Evolutionary conservation across 306 rosid genomes (phyloP).

Genomic region (Cicer judaicum): DNA sequence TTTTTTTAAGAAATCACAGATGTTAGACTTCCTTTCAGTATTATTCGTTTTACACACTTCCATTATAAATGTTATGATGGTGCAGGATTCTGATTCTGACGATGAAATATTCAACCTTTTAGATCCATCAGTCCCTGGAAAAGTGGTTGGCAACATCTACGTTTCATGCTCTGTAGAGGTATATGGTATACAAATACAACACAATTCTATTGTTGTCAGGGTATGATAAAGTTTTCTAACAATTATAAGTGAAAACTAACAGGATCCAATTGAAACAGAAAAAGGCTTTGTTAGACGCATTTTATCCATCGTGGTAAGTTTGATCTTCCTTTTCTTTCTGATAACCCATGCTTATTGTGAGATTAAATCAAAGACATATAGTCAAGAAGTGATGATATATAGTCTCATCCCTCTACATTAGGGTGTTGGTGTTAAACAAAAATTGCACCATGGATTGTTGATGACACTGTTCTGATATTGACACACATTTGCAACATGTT

Average conservation of each 20-base stretch:
- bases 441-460: constrained; percentile 12
- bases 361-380: constrained; percentile 34
- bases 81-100: constrained; percentile 72
- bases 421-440: constrained; percentile 25
- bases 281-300: constrained; percentile 87
- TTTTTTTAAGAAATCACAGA: background rate
- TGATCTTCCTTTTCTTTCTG: constrained; percentile 39
- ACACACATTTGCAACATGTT: constrained; percentile 34
- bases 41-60: constrained; percentile 36
- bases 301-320: constrained; percentile 90
- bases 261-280: constrained; percentile 93
- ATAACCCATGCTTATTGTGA: constrained; percentile 29
- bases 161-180: constrained; percentile 91
- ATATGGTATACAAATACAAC: constrained; percentile 31
- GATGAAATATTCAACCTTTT: constrained; percentile 61
- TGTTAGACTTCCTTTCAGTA: constrained; percentile 30
- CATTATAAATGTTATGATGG: constrained; percentile 35
- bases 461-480: constrained; percentile 29
- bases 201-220: constrained; percentile 32
- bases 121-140: constrained; percentile 72
- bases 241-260: constrained; percentile 45
- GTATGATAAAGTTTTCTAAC: constrained; percentile 44
- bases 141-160: constrained; percentile 72
- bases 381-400: constrained; percentile 7
- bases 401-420: constrained; percentile 22